Base-by-base conservation (phyloP, 306 rosid species). In the Leucaena leucocephala region DNA sequence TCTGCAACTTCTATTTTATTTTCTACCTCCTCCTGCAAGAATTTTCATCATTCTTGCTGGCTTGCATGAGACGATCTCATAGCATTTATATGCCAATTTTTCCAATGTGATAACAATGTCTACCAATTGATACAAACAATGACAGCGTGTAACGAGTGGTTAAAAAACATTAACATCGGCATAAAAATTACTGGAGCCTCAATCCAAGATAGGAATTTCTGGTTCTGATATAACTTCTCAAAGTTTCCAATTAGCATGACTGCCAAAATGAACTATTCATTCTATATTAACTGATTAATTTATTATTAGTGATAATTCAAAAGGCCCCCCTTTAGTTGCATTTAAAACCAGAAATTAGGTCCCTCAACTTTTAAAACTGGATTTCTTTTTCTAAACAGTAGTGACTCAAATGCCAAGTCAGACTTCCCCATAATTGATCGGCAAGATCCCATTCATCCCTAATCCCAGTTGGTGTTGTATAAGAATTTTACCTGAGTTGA, bases 21-120 rank as follows among this genome's bases (percentile, higher is more conserved):
- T 76, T 89, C 98, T 75, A 95, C 87, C 76, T 91, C 97, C 87
- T 90, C 99, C 99, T 95, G 91, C 76, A 67, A 82, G 21, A 72
- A 50, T 42, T 55, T 45, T 58, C 61, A 71, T 75, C 54, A 76
- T 27, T 75, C 72, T 85, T 43, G 68, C 48, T 21, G 65, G 64
- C 78, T 21, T 52, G 59, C 8, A 72, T 58, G 76, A 49, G 57
- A 77, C 55, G 40, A 59, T 49, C 22, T 63, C 63, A 45, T 59
- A 36, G 55, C 36, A 66, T 61, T 39, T 21, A 19, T 17, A 63
- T 69, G 72, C 54, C 71, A 7, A 54, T 50, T 82, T 76, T 50
- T 76, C 50, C 68, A 34, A 46, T 3, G 40, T 62, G 62, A 50
- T 52, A 80, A 65, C 64, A 68, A 52, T 49, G 50, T 55, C 58